Percentiles rank a stretch among this genome's conserved stretches.
Evolutionary conservation across 805 yeast species (phyloP).

Genomic region (Saccharomycopsis schoenii): DNA sequence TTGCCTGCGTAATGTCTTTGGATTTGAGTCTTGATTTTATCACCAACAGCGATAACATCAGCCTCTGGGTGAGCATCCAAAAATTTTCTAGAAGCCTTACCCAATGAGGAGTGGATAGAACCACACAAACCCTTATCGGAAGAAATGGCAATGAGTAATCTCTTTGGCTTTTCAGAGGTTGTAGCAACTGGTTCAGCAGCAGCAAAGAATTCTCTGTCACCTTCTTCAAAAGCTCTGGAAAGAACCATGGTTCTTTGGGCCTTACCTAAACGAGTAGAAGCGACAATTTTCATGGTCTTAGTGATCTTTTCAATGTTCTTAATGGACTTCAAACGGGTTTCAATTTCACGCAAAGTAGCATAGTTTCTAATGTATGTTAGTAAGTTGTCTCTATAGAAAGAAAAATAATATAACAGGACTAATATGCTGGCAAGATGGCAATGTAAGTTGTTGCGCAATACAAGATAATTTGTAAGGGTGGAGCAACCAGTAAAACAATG

Average conservation of each 20-base stretch:
- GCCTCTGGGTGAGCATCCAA: slow-evolving; percentile 52
- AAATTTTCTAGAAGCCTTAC: slow-evolving; percentile 75
- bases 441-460: too few species aligned
- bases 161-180: slow-evolving; percentile 44
- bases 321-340: slow-evolving; percentile 94
- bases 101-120: slow-evolving; percentile 90
- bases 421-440: too few species aligned
- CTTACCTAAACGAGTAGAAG: slow-evolving; percentile 90
- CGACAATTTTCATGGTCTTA: slow-evolving; percentile 99
- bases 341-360: slow-evolving; percentile 98
- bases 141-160: slow-evolving; percentile 77
- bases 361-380: slow-evolving; percentile 50
- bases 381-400: neutral
- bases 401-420: neutral
- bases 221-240: slow-evolving; percentile 74
- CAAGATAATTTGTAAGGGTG: too few species aligned
- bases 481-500: too few species aligned
- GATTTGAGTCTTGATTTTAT: slow-evolving; percentile 84
- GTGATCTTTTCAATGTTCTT: slow-evolving; percentile 99
- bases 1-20: slow-evolving; percentile 67
- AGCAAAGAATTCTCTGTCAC: slow-evolving; percentile 69
- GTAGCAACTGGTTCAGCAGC: slow-evolving; percentile 68
- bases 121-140: slow-evolving; percentile 99
- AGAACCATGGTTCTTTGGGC: slow-evolving; percentile 92
- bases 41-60: slow-evolving; percentile 86